Percentiles rank a stretch among this genome's conserved stretches.
Conservation (phyloP, 2,329 filamentous ascomycete genomes). For the Blumeria graminis region DNA sequence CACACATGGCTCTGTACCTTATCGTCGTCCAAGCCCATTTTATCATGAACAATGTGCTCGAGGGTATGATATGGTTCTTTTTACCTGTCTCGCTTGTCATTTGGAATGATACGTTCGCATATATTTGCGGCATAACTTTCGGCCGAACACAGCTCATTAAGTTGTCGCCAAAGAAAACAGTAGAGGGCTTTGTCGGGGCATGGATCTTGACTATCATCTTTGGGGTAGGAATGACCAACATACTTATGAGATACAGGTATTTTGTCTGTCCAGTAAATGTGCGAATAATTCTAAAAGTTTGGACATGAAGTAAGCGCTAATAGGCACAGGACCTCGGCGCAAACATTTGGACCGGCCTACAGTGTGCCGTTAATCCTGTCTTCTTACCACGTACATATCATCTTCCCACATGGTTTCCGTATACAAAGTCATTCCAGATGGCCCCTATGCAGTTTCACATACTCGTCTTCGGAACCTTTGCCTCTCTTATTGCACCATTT, state of each 20-base stretch:
- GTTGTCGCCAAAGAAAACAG: conserved; percentile 95
- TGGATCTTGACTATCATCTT: conserved; percentile 90
- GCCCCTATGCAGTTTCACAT: conserved; percentile 88
- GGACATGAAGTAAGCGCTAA: conserved; percentile 4
- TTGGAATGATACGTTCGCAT: conserved; percentile 96
- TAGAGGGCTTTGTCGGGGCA: conserved; percentile 87
- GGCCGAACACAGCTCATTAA: conserved; percentile 93
- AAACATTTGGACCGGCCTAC: conserved; percentile 72
- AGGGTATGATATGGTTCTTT: conserved; percentile 99
- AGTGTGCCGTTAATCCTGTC: conserved; percentile 78
- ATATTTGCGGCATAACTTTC: conserved; percentile 92
- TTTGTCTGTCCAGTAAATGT: conserved; percentile 94
- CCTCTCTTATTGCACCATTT: conserved; percentile 88
- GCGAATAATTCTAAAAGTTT: conserved; percentile 13
- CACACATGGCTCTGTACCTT: conserved; percentile 93
- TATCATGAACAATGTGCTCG: conserved; percentile 99
- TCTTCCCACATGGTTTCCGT: conserved; percentile 47
- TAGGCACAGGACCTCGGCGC: conserved; percentile 49
- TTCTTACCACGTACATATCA: conserved; percentile 59
- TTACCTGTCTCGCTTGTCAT: conserved; percentile 84
- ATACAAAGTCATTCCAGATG: conserved; percentile 47
- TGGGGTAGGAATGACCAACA: conserved; percentile 55
- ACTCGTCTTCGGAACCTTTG: conserved; percentile 72
- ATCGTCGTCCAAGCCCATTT: conserved; percentile 97
- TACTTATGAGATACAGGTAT: conserved; percentile 79